Evolutionary conservation across 2,329 filamentous ascomycete species (phyloP).

Genomic region (Pyricularia pennisetigena): DNA sequence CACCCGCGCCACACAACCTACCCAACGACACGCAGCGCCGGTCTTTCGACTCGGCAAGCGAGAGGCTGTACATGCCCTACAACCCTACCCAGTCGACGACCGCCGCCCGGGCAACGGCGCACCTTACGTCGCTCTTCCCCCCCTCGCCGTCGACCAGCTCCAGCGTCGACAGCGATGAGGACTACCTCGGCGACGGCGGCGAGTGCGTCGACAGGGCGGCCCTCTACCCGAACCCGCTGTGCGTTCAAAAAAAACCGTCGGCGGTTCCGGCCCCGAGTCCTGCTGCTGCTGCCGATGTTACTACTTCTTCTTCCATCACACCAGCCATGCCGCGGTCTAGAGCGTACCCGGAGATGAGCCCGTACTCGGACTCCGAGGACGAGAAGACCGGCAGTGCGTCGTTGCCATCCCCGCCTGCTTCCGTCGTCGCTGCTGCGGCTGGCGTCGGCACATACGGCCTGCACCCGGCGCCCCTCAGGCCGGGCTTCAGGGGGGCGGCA

Average conservation of each 20-base stretch:
- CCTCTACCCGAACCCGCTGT: slow-evolving; percentile 7
- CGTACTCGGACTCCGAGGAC: slow-evolving; percentile 10
- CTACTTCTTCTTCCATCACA: neutral
- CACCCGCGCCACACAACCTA: neutral
- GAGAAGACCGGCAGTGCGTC: neutral
- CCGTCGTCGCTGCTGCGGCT: neutral
- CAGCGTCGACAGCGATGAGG: neutral
- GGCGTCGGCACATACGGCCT: neutral
- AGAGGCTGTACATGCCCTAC: neutral
- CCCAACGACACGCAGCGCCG: neutral
- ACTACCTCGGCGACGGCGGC: neutral
- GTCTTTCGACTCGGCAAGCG: neutral
- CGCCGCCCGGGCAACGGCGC: neutral
- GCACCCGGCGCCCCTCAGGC: slow-evolving; percentile 7
- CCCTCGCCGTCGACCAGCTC: neutral
- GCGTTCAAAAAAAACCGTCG: neutral
- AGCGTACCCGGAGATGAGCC: slow-evolving; percentile 19
- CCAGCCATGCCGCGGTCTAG: slow-evolving; percentile 7
- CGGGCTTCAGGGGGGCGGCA: neutral
- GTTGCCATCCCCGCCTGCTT: too few species aligned
- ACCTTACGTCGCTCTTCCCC: neutral
- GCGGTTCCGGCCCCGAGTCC: too few species aligned
- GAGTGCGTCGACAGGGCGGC: neutral
- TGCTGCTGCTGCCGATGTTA: too few species aligned
- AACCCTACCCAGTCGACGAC: neutral